Evolutionary conservation across 768 basidiomycete genomes (phyloP).

Genomic region (Stropharia rugosoannulata): DNA sequence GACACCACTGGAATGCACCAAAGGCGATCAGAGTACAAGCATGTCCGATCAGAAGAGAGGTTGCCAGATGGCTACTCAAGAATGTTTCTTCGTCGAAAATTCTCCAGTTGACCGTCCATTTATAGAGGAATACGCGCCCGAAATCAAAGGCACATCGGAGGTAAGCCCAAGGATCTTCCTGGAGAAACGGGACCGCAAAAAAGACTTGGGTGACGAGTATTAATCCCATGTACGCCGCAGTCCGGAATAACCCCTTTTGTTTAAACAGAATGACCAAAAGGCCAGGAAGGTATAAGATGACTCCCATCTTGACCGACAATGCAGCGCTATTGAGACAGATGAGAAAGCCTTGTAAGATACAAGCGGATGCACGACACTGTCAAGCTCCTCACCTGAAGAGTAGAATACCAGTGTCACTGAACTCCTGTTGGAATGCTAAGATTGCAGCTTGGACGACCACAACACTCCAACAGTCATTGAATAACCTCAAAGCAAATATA

Average conservation of each 20-base stretch:
- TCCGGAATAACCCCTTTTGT: conserved; percentile 55
- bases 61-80: conserved; percentile 60
- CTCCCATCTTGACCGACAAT: conserved; percentile 94
- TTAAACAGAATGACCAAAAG: conserved; percentile 82
- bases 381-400: conserved; percentile 65
- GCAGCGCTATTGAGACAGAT: conserved; percentile 51
- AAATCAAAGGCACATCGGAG: conserved; percentile 81
- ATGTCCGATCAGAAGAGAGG: conserved; percentile 66
- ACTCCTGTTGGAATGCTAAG: conserved; percentile 56
- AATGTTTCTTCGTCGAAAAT: conserved; percentile 80
- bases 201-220: conserved; percentile 52
- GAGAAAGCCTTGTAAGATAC: not conserved
- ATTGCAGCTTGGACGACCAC: conserved; percentile 67
- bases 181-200: conserved; percentile 72
- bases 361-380: not conserved
- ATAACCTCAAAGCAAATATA: conserved; percentile 86
- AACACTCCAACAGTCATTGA: conserved; percentile 93
- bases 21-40: conserved; percentile 57
- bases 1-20: conserved; percentile 76
- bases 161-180: conserved; percentile 61
- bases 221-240: conserved; percentile 49
- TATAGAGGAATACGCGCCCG: conserved; percentile 84
- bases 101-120: conserved; percentile 99
- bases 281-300: conserved; percentile 87
- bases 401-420: conserved; percentile 62